Base-by-base conservation (phyloP, 768 basidiomycete species). In the Trametes cinnabarina region DNA sequence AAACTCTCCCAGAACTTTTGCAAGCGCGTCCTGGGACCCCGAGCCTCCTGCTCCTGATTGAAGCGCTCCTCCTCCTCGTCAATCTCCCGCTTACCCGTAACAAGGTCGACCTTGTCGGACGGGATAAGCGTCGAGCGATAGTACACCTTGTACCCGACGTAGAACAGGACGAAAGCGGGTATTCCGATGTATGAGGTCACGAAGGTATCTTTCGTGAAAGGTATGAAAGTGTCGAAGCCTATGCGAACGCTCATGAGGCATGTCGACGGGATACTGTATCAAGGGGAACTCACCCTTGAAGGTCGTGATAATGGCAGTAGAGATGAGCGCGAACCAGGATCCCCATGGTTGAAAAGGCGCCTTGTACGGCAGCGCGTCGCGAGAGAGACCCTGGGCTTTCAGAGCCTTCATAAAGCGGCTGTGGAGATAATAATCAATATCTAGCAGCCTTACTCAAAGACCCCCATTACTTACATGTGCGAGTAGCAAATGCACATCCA, bases 261-360 rank as follows among this genome's bases (percentile, higher is more conserved):
- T n/a, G n/a, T n/a, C n/a, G 70, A 64, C 47, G 66, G 65, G 30
- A 66, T 47, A 26, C 66, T 62, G 22, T 68, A 22, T 58, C 14
- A 51, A 46, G 55, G 28, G 15, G 42, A 32, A 32, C 63, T 43
- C 58, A 66, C 80, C 82, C 68, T 87, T 85, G 74, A 86, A 85
- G 6, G 83, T 54, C 3, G 78, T 79, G 60, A 86, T 81, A 50
- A 84, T 74, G 10, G 62, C 74, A 1, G 82, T 84, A 28, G 78
- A 72, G 41, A 75, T 71, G 12, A 85, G 68, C 23, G 84, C 86
- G 65, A 83, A 79, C 80, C 79, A 84, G 41, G 80, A 80, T 22
- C 83, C 81, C 71, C 77, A 85, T 23, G 83, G 82, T 65, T 82
- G 82, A 67, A 84, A 82, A n/a, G 85, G 84, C 7, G 81, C 84